These are phyloP conservation scores for Colletotrichum gigasporum DNA, from an alignment of 2,329 filamentous ascomycete genomes.

Conservation along the genomic window DNA sequence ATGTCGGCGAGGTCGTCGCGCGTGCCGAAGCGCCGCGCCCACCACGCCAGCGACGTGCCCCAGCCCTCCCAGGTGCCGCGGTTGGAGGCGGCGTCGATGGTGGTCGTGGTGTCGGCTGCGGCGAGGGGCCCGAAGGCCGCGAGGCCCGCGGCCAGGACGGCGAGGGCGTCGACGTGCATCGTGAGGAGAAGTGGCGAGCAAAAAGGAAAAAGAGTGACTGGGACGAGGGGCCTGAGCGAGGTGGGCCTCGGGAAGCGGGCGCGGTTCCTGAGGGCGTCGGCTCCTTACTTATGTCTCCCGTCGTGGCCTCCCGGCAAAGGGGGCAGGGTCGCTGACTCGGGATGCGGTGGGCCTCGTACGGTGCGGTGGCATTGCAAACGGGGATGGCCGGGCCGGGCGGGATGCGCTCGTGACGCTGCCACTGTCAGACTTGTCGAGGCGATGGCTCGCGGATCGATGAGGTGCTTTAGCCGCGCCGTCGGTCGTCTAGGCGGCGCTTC, in stretches of 20 bases:
- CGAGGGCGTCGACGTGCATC: conserved; percentile 14
- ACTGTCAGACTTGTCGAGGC: neutral
- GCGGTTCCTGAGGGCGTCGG: neutral
- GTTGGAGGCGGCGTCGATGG: conserved; percentile 37
- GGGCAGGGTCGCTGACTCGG: conserved; percentile 19
- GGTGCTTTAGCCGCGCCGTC: neutral
- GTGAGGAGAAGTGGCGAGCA: neutral
- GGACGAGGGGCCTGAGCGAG: no score
- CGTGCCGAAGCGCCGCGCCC: conserved; percentile 51
- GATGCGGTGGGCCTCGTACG: neutral
- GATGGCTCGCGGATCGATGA: neutral
- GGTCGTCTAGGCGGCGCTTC: neutral
- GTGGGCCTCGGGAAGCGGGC: neutral
- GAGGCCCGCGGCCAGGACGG: conserved; percentile 10
- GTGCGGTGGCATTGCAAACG: neutral
- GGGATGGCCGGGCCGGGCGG: conserved; percentile 8
- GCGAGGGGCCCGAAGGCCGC: neutral
- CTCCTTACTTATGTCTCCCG: neutral
- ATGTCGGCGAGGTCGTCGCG: conserved; percentile 51
- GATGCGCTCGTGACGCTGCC: neutral
- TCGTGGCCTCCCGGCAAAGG: neutral
- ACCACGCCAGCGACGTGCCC: conserved; percentile 55
- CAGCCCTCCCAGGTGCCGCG: conserved; percentile 55
- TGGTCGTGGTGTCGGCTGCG: conserved; percentile 8
- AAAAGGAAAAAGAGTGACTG: no score